Evolutionary conservation across 495 filamentous ascomycete species (phyloP).

Genomic region (Letharia columbiana): DNA sequence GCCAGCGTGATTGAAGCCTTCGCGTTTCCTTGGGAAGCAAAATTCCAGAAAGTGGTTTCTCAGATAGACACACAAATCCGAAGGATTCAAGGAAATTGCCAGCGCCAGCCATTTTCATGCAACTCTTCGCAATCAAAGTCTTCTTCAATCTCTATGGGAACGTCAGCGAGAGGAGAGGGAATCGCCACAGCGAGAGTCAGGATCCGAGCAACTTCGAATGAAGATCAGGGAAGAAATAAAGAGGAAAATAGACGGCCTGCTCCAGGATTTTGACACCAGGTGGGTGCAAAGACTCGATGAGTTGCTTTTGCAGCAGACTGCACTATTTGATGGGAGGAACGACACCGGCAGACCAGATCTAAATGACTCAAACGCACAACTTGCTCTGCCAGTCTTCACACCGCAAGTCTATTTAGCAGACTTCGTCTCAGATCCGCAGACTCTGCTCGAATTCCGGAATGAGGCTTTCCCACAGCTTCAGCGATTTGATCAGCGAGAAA

Average conservation of each 20-base stretch:
- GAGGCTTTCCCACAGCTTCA: conserved; percentile 8
- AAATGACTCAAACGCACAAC: not conserved
- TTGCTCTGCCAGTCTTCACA: not conserved
- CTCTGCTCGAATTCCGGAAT: conserved; percentile 9
- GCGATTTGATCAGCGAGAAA: conserved; percentile 14
- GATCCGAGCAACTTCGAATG: conserved; percentile 8
- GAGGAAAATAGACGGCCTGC: conserved; percentile 6
- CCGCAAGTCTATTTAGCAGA: conserved; percentile 3
- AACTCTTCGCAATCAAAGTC: conserved; percentile 5
- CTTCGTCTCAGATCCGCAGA: not conserved
- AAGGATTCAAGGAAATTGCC: conserved; percentile 15
- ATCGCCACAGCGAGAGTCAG: not conserved
- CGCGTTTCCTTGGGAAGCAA: conserved; percentile 21
- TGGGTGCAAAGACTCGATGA: conserved; percentile 21
- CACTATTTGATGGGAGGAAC: not conserved
- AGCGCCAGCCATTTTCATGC: conserved; percentile 14
- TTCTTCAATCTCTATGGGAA: conserved; percentile 10
- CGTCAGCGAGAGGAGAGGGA: conserved; percentile 12
- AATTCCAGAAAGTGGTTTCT: conserved; percentile 15
- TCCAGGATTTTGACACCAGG: conserved; percentile 8
- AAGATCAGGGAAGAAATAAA: conserved; percentile 18
- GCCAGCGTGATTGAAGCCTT: conserved; percentile 14
- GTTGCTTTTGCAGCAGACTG: conserved; percentile 12
- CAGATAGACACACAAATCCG: conserved; percentile 15
- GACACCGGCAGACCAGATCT: not conserved